A percentile compares a stretch with the other conserved stretches of the same genome.
Conservation (phyloP, 176 grass and related monocot genomes). For the Poa pratensis region DNA sequence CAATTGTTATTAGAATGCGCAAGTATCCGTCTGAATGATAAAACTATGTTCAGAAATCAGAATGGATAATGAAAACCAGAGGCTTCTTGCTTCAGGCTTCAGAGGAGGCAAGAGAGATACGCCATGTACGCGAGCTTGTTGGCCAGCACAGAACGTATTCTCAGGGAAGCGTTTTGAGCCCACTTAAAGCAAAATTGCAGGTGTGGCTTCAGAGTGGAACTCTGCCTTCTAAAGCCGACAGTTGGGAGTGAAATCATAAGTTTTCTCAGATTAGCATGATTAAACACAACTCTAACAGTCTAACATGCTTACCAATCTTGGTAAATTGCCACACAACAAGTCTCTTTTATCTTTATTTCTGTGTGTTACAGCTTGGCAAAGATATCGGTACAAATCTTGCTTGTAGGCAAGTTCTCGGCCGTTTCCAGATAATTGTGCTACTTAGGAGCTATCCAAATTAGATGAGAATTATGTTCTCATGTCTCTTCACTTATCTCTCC, state of each 20-base stretch:
- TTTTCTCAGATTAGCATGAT: not conserved
- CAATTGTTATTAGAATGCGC: not conserved
- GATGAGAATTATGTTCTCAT: constrained; percentile 48
- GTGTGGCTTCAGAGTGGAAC: no score
- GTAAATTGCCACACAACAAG: not conserved
- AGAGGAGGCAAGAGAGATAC: constrained; percentile 31
- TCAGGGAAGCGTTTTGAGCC: constrained; percentile 17
- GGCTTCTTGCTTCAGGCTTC: not conserved
- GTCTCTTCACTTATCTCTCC: constrained; percentile 35
- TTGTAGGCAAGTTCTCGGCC: constrained; percentile 15
- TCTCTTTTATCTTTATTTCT: not conserved
- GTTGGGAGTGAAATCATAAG: no score
- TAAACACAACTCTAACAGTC: not conserved
- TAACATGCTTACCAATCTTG: not conserved
- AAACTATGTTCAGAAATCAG: constrained; percentile 15
- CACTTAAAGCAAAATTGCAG: not conserved
- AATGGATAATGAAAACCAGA: not conserved
- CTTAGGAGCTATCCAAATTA: constrained; percentile 28
- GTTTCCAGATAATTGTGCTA: constrained; percentile 18
- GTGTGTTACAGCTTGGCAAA: constrained; percentile 36
- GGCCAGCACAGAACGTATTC: constrained; percentile 31
- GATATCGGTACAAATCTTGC: constrained; percentile 34
- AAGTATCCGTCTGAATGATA: not conserved
- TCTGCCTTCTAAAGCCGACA: no score
- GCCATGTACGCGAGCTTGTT: constrained; percentile 41